A percentile compares a stretch with the other conserved stretches of the same genome.
Evolutionary conservation across 2,329 filamentous ascomycete genomes (phyloP).

Genomic region (Cordyceps pruinosa): DNA sequence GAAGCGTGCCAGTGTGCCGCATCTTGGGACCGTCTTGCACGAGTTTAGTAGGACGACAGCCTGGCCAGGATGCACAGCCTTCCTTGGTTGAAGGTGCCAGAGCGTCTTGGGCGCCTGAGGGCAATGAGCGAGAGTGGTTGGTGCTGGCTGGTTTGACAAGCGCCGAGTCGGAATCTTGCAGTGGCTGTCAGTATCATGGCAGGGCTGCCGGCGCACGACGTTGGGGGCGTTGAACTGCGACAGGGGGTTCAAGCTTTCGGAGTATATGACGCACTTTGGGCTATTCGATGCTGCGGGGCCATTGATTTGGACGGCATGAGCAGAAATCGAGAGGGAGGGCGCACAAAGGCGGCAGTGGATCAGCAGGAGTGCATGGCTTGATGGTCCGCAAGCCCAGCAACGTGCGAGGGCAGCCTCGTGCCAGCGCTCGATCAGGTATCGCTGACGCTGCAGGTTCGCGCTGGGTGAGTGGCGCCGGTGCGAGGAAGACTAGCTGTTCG

Average conservation of each 20-base stretch:
- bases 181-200: neutral
- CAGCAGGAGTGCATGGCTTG: constrained; percentile 1
- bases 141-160: neutral
- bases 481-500: neutral
- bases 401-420: neutral
- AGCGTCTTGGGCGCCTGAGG: neutral
- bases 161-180: neutral
- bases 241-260: neutral
- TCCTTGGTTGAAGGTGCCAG: neutral
- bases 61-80: neutral
- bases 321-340: neutral
- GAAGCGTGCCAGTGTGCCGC: neutral
- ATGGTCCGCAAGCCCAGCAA: neutral
- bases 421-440: neutral
- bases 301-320: neutral
- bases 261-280: neutral
- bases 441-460: neutral
- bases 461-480: neutral
- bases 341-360: neutral
- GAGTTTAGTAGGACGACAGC: neutral
- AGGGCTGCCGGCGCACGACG: neutral
- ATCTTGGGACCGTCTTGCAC: neutral
- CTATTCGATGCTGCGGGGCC: neutral
- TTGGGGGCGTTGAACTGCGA: neutral
- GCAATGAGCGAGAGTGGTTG: neutral